A percentile compares a stretch with the other conserved stretches of the same genome.
phyloP scores from a whole-genome alignment of 169 alveolate species.

The Eimeria acervulina region DNA sequence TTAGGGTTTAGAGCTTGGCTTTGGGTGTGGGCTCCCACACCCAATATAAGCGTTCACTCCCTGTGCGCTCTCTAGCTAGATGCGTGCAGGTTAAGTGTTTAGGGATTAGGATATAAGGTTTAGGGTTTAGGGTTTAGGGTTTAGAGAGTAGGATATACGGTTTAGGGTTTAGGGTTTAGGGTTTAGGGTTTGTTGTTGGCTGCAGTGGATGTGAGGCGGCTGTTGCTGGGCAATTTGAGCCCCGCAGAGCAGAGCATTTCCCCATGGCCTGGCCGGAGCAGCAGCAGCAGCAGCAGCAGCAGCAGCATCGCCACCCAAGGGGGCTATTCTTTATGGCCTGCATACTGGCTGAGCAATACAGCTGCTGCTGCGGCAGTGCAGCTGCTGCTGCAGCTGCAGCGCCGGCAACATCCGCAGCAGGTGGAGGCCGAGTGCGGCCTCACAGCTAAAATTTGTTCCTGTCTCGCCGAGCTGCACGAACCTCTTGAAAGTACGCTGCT shows the following conservation, averaged over 20 bases:
- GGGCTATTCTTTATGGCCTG: conserved; percentile 68
- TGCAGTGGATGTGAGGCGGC: conserved; percentile 76
- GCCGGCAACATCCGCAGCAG: conserved; percentile 63
- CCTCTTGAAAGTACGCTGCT: conserved; percentile 59
- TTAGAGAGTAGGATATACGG: too few species aligned
- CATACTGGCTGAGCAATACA: conserved; percentile 68
- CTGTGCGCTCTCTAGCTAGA: not conserved
- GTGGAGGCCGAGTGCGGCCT: conserved; percentile 40
- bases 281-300: conserved; percentile 36
- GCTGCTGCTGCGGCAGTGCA: conserved; percentile 72
- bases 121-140: too few species aligned
- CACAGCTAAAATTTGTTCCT: conserved; percentile 34
- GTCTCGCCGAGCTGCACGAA: conserved; percentile 69
- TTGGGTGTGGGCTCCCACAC: not conserved
- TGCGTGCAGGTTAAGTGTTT: not conserved
- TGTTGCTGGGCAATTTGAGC: conserved; percentile 33
- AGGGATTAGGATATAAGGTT: not conserved
- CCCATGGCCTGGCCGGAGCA: conserved; percentile 62
- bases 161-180: too few species aligned
- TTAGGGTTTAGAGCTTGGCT: not conserved
- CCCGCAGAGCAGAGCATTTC: conserved; percentile 58
- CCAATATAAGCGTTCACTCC: not conserved
- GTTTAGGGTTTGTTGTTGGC: not conserved
- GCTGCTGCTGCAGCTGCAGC: conserved; percentile 81
- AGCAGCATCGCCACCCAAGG: not conserved